Conservation (phyloP, 2,329 filamentous ascomycete genomes). For the Clonostachys solani region DNA sequence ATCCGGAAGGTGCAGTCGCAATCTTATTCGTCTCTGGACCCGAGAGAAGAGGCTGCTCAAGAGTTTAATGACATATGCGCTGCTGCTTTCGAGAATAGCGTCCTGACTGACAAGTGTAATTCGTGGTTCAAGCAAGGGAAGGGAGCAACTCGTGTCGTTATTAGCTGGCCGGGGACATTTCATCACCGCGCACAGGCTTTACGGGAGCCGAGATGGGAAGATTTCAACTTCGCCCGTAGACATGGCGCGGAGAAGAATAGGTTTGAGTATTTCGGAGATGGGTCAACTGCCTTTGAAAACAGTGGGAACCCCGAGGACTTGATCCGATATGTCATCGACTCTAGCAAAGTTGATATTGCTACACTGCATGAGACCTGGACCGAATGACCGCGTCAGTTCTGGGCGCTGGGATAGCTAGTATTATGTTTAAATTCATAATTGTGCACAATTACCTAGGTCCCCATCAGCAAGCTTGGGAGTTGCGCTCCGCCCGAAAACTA, state of each 20-base stretch:
- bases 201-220: constrained; percentile 48
- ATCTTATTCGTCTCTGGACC: background rate
- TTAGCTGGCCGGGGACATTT: background rate
- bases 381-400: no score
- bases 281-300: background rate
- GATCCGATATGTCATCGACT: background rate
- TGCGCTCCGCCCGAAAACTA: no score
- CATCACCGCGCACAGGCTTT: constrained; percentile 30
- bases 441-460: no score
- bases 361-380: background rate
- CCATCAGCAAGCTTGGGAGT: no score
- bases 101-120: background rate
- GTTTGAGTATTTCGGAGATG: background rate
- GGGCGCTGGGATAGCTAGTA: no score
- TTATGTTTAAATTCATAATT: no score
- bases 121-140: background rate
- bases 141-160: background rate
- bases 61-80: background rate
- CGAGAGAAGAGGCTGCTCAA: background rate
- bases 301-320: background rate
- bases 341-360: background rate
- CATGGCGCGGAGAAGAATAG: constrained; percentile 56
- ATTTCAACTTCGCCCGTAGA: constrained; percentile 10
- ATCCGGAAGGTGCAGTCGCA: background rate
- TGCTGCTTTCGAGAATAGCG: background rate